phyloP scores from a whole-genome alignment of 495 filamentous ascomycete species.

The Delitschia confertaspora region DNA sequence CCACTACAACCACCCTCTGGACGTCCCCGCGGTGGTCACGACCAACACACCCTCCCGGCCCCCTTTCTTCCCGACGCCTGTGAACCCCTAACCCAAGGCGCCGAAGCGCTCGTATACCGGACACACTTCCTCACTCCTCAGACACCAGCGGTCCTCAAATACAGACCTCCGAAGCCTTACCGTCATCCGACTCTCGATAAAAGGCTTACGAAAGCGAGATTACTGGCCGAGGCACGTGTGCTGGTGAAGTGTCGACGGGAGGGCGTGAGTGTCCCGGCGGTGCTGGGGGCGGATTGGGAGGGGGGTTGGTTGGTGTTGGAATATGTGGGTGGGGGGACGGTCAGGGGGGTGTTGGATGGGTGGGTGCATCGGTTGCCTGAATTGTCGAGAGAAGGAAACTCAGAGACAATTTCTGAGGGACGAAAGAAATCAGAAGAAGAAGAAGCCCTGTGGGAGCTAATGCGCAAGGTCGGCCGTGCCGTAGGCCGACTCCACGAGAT shows the following conservation, averaged over 20 bases:
- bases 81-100: conserved; percentile 74
- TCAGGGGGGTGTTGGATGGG: conserved; percentile 57
- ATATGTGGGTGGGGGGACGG: conserved; percentile 70
- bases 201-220: conserved; percentile 74
- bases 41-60: conserved; percentile 44
- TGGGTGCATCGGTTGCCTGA: conserved; percentile 44
- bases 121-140: conserved; percentile 66
- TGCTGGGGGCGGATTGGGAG: conserved; percentile 66
- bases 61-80: conserved; percentile 55
- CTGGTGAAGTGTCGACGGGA: conserved; percentile 64
- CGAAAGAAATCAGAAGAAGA: conserved; percentile 26
- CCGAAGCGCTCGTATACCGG: conserved; percentile 87
- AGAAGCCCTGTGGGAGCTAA: conserved; percentile 45
- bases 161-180: conserved; percentile 87
- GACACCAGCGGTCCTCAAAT: conserved; percentile 73
- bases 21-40: neutral
- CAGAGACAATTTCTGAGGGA: too few relatives aligned
- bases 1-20: neutral
- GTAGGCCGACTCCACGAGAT: conserved; percentile 73
- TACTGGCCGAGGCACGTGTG: conserved; percentile 79
- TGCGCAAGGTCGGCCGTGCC: conserved; percentile 62
- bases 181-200: conserved; percentile 85
- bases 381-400: conserved; percentile 23
- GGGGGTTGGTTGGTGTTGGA: conserved; percentile 80
- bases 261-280: conserved; percentile 67